phyloP scores from a whole-genome alignment of 805 yeast genomes.

The Pichia exigua region DNA sequence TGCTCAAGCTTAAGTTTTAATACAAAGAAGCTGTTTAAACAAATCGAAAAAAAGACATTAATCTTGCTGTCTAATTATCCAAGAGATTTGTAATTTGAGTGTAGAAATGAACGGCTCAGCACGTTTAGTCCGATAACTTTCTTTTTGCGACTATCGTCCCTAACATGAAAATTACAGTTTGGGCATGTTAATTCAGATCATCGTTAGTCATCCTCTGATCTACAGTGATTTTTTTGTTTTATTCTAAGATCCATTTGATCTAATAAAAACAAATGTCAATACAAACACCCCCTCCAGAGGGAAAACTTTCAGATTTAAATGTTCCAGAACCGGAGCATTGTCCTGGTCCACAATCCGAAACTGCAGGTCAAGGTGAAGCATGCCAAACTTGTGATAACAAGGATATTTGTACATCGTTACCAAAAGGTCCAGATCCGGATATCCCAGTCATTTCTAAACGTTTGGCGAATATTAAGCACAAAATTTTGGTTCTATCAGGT shows the following conservation, averaged over 20 bases:
- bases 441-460: conserved; percentile 66
- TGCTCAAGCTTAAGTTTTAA: too few species aligned
- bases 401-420: conserved; percentile 77
- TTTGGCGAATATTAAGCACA: conserved; percentile 60
- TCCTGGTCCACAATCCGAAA: conserved; percentile 94
- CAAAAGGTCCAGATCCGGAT: conserved; percentile 91
- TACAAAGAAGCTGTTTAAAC: too few species aligned
- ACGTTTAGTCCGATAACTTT: background rate
- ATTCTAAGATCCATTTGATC: background rate
- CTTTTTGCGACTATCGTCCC: background rate
- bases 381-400: conserved; percentile 95
- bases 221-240: background rate
- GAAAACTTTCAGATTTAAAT: conserved; percentile 22
- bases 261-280: background rate
- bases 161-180: background rate
- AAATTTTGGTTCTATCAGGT: conserved; percentile 69
- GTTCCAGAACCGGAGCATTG: conserved; percentile 95
- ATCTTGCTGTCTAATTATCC: too few species aligned
- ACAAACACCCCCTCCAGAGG: conserved; percentile 1
- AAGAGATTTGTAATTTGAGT: too few species aligned
- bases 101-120: background rate
- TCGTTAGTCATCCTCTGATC: background rate
- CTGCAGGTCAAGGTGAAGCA: conserved; percentile 91
- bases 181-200: background rate
- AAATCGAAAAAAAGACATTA: too few species aligned